Evolutionary conservation across 164 flowering plant species (phyloP).

Genomic region (Annona cherimola): DNA sequence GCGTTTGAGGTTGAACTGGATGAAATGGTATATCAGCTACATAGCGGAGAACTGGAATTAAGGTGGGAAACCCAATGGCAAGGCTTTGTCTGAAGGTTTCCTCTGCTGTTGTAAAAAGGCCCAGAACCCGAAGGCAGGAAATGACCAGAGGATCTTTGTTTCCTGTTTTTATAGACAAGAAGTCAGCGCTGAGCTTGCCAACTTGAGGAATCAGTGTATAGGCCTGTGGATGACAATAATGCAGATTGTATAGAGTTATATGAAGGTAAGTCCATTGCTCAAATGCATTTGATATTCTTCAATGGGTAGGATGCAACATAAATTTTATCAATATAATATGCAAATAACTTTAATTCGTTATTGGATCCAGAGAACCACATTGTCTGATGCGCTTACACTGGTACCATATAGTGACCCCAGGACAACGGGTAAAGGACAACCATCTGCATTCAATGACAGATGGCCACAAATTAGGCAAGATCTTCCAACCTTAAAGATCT

Average conservation of each 20-base stretch:
- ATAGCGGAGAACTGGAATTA: conserved; percentile 56
- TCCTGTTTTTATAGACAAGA: conserved; percentile 36
- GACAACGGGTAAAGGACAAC: not conserved
- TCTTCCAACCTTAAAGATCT: not conserved
- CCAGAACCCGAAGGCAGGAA: conserved; percentile 71
- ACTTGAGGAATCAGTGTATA: not conserved
- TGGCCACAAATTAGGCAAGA: not conserved
- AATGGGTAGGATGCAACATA: not conserved
- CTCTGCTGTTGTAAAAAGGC: conserved; percentile 60
- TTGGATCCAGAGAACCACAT: not conserved
- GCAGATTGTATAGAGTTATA: not conserved
- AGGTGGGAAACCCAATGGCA: conserved; percentile 74
- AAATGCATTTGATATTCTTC: not conserved
- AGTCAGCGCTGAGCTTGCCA: not conserved
- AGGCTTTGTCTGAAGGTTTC: conserved; percentile 64
- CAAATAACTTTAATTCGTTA: not conserved
- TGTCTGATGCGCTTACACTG: not conserved
- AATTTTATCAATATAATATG: not conserved
- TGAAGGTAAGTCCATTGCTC: not conserved
- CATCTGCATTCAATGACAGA: not conserved
- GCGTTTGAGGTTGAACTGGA: conserved; percentile 59
- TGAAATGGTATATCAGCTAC: conserved; percentile 81
- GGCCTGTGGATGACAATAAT: not conserved
- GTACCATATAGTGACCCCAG: not conserved
- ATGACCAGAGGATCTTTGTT: conserved; percentile 52